Base-by-base conservation (phyloP, 75 land plant species). In the Sequoiadendron giganteum region DNA sequence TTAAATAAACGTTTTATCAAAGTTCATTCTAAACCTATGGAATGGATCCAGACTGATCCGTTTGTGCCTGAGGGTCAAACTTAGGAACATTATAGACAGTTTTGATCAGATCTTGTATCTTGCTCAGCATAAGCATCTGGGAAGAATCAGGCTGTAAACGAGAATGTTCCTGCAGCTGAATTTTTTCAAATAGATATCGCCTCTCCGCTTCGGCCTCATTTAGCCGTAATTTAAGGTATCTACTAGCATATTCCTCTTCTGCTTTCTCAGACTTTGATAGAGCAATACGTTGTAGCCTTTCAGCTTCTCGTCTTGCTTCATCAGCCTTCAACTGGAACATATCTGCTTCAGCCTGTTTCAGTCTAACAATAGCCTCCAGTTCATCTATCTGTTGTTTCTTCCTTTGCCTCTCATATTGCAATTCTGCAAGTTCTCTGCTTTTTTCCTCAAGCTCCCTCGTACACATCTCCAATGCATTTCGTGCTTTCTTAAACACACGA, bases 121-220 rank as follows among this genome's bases (percentile, higher is more conserved):
- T 94, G 89, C 83, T 85, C 55, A 90, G 85, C 93, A 92, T 91
- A 42, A 88, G 65, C 88, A 90, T 87, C 87, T 91, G 96, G 19
- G 93, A 91, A 48, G 95, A 72, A 6, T 93, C 95, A 4, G 91
- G 88, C 87, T 86, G 87, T 25, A 47, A 47, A 34, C 94, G 89
- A 28, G 94, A 93, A 86, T 93, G 93, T 85, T 95, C 96, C 91
- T 95, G 94, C 34, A 95, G 92, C 87, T 93, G 94, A 10, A 95
- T 93, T 91, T 96, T 97, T 90, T 97, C 98, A 87, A 96, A 93
- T 32, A 97, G 90, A 87, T 89, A 94, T 77, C 97, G 96, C 83
- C 95, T 93, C 93, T 97, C 98, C 14, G 97, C 97, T 80, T 97
- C 99, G 30, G 98, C 99, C 86, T 97, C 99, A 84, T 93, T 95